Conservation (phyloP, 345 rosid species). For the Tarenaya hassleriana region DNA sequence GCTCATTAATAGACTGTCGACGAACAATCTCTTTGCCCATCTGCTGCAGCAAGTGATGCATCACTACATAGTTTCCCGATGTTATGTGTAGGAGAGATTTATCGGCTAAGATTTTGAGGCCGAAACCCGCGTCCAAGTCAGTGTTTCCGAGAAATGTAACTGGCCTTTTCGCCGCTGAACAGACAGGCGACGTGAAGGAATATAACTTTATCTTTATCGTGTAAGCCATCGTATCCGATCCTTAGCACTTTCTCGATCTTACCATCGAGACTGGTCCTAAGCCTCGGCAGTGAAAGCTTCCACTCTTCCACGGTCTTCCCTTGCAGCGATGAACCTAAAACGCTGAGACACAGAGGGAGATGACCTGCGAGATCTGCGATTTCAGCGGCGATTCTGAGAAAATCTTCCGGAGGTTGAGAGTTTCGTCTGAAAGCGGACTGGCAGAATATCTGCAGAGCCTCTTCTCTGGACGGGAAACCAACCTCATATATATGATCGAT, state of each 20-base stretch:
- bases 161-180: conserved; percentile 2
- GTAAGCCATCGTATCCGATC: conserved; percentile 6
- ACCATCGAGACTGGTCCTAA: not conserved
- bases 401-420: not conserved
- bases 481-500: not conserved
- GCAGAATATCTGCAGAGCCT: conserved; percentile 7
- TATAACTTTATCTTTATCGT: not conserved
- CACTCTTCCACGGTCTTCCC: not conserved
- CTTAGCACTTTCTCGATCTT: not conserved
- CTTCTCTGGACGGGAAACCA: not conserved
- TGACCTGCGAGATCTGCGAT: conserved; percentile 20
- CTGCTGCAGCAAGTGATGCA: conserved; percentile 18
- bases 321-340: conserved; percentile 13
- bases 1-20: not conserved
- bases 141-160: not conserved
- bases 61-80: not conserved
- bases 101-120: not conserved
- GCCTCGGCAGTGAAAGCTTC: not conserved
- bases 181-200: conserved; percentile 22
- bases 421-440: not conserved
- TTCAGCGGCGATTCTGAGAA: not conserved
- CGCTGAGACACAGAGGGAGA: conserved; percentile 25
- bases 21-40: conserved; percentile 14
- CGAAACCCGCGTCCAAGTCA: not conserved
- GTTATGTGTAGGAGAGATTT: conserved; percentile 17